Percentiles rank a stretch among this genome's conserved stretches.
phyloP scores from a whole-genome alignment of 805 yeast species.

The Ogataea angusta region DNA sequence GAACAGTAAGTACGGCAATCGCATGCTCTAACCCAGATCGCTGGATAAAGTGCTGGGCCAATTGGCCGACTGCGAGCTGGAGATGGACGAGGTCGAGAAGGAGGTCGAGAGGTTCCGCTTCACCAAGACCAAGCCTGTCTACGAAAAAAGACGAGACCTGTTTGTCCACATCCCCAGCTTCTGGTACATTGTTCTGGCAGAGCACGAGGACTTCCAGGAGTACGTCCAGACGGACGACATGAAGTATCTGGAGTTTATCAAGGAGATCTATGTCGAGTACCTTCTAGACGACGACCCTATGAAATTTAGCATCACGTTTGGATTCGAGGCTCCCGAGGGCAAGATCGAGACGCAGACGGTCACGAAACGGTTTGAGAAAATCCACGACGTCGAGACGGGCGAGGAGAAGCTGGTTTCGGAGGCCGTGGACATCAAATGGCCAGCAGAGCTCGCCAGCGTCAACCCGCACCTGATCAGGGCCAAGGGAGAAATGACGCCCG shows the following conservation, averaged over 20 bases:
- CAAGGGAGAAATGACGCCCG: conserved; percentile 37
- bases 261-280: conserved; percentile 60
- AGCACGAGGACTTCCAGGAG: conserved; percentile 81
- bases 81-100: conserved; percentile 57
- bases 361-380: conserved; percentile 54
- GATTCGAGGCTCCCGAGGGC: conserved; percentile 47
- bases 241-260: conserved; percentile 65
- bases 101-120: conserved; percentile 56
- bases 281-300: conserved; percentile 42
- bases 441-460: conserved; percentile 51
- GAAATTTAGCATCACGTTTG: conserved; percentile 54
- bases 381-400: conserved; percentile 45
- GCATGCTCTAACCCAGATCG: conserved; percentile 1
- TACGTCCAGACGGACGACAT: conserved; percentile 73
- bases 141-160: conserved; percentile 51
- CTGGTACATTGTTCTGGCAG: conserved; percentile 85
- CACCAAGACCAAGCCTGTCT: conserved; percentile 53
- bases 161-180: conserved; percentile 62
- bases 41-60: conserved; percentile 42
- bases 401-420: conserved; percentile 54
- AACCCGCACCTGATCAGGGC: conserved; percentile 52
- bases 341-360: conserved; percentile 56
- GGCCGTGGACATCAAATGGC: conserved; percentile 65
- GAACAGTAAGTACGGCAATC: conserved; percentile 6
- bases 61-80: conserved; percentile 56